Evolutionary conservation across 192 early-diverging fungal species (phyloP), one percentile per base, ranked within the genome.

Genomic region (Backusella circina): DNA sequence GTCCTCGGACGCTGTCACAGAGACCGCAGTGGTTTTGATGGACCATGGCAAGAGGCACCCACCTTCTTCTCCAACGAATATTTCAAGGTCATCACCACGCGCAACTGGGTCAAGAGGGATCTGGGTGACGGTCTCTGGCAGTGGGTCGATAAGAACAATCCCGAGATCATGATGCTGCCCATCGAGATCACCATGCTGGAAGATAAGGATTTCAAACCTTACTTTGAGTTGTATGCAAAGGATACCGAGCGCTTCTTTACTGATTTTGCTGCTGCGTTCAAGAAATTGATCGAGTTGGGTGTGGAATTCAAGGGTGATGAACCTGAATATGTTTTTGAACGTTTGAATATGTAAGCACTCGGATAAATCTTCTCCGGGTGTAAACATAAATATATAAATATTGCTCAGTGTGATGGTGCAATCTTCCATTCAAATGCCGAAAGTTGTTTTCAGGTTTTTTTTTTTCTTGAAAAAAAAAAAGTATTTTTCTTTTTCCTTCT

Each of bases 61-160:
- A 98, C 92, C 2, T 82, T 87, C 47, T 96, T 98, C 84, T 93
- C 94, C 75, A 98, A 98, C 87, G 88, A 90, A 51, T 97, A 89
- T 85, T 98, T 82, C 85, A 95, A 89, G 54, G 90, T 90, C 77
- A 87, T 98, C 21, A 81, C 94, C 33, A 80, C 86, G 23, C 91
- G 93, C 77, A 88, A 90, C 67, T 98, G 97, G 96, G 85, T 90
- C 23, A 88, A 90, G 79, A 91, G 89, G 82, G 83, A 86, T 30
- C 51, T 79, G 32, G 89, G 91, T 84, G 77, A 84, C 66, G 96
- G 96, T 15, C 92, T 94, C 7, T 85, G 89, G 86, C 97, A 98
- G 86, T 97, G 84, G 79, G 92, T 89, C 51, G 95, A 97, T 84
- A 95, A 96, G 85, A 80, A 86, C 73, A 83, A 86, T 39, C 79